phyloP scores from a whole-genome alignment of 192 early-diverging fungal genomes.

The Backusella australiensis region DNA sequence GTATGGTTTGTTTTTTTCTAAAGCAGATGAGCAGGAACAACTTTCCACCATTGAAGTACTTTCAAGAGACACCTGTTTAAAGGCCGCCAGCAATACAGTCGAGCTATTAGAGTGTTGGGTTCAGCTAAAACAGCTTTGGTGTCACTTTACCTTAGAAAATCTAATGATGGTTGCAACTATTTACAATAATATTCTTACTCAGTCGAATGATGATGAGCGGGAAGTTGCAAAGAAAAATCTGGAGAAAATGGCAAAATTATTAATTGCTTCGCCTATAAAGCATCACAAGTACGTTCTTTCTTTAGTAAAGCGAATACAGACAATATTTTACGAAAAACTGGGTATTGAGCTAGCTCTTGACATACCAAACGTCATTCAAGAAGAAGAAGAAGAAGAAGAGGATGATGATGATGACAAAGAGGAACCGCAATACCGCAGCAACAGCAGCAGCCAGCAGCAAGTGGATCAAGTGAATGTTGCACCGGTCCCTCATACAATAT shows the following conservation, averaged over 20 bases:
- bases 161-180: conserved; percentile 25
- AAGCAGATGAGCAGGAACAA: conserved; percentile 6
- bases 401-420: background rate
- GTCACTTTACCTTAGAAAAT: conserved; percentile 37
- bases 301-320: conserved; percentile 25
- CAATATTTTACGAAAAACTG: background rate
- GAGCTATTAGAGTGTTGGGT: conserved; percentile 32
- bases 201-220: background rate
- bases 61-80: conserved; percentile 21
- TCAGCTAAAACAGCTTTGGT: conserved; percentile 31
- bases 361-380: background rate
- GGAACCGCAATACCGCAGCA: background rate
- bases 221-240: conserved; percentile 17
- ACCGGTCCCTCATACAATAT: background rate
- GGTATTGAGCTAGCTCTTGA: background rate
- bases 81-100: conserved; percentile 24
- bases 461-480: background rate
- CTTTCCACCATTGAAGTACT: conserved; percentile 20
- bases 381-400: background rate
- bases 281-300: conserved; percentile 30
- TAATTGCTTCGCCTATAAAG: conserved; percentile 17
- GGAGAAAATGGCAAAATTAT: conserved; percentile 2
- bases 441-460: background rate
- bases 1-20: conserved; percentile 29
- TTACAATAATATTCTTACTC: conserved; percentile 17